These are phyloP conservation scores for Cornus florida DNA, from an alignment of 148 eudicot genomes.

Conservation along the genomic window DNA sequence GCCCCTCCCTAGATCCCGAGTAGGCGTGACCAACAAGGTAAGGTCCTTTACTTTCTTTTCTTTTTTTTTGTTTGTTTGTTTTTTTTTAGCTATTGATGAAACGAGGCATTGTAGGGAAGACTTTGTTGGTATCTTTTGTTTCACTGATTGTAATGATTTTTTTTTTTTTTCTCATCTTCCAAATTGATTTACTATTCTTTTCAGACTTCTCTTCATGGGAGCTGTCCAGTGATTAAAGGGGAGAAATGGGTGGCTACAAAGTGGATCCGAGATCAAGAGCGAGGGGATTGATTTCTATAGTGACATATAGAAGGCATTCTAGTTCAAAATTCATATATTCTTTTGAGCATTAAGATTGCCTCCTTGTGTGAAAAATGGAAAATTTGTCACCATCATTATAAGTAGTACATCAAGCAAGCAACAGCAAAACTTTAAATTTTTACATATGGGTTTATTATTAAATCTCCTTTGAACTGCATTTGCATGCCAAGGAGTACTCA, in stretches of 20 bases:
- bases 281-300: conserved; percentile 18
- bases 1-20: too few species aligned
- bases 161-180: not conserved
- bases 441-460: not conserved
- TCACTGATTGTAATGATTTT: not conserved
- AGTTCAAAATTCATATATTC: not conserved
- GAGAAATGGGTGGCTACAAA: conserved; percentile 84
- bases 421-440: not conserved
- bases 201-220: conserved; percentile 69
- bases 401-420: too few species aligned
- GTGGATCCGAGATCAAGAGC: conserved; percentile 52
- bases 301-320: not conserved
- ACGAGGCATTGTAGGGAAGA: not conserved
- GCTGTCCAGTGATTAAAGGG: conserved; percentile 69
- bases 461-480: not conserved
- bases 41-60: not conserved
- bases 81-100: not conserved
- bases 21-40: too few species aligned
- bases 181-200: not conserved
- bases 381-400: not conserved
- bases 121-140: not conserved
- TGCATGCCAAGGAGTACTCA: too few species aligned
- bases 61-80: too few species aligned
- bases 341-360: not conserved
- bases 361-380: not conserved